Evolutionary conservation across 306 rosid species (phyloP), one percentile per base, ranked within the genome.

Genomic region (Ochetophila trinervis): DNA sequence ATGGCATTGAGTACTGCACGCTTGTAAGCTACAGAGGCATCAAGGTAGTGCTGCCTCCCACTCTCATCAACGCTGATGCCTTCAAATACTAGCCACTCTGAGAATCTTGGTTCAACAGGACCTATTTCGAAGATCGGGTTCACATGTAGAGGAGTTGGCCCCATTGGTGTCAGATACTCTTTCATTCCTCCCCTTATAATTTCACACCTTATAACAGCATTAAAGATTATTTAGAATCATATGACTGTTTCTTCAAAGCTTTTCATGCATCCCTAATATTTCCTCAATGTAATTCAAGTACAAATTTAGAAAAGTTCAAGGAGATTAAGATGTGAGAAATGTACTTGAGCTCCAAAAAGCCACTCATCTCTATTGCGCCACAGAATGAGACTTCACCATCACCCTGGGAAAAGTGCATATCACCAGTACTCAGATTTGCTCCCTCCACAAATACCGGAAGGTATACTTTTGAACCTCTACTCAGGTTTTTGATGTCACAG

Each of bases 301-400:
- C n/a, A n/a, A n/a, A n/a, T 11, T 11, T 47, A 17, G 51, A 11
- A 17, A 47, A 3, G 15, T 4, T 47, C 4, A 17, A 13, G 24
- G 22, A 20, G 51, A 40, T 55, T 55, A 48, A 4, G 14, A 53
- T 63, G 23, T 36, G 34, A 16, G 37, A 53, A 65, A 44, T 72
- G 37, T 82, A 83, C 96, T 92, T 89, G 57, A 93, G 95, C 69
- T 92, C 95, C 19, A 92, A 86, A 76, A 92, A 92, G 71, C 98
- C 96, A 44, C 98, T 92, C 98, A 92, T 92, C 79, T 92, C 96
- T 36, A 92, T 92, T 21, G 98, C 96, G 47, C 98, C 98, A 59
- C 98, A 93, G 56, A 89, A 83, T 18, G 97, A 70, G 70, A 93
- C 79, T 78, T 93, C 97, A 22, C 96, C 94, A 65, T 89, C 98